These are phyloP conservation scores for Galeopsis tetrahit DNA, from an alignment of 257 asterid species.

Conservation along the genomic window DNA sequence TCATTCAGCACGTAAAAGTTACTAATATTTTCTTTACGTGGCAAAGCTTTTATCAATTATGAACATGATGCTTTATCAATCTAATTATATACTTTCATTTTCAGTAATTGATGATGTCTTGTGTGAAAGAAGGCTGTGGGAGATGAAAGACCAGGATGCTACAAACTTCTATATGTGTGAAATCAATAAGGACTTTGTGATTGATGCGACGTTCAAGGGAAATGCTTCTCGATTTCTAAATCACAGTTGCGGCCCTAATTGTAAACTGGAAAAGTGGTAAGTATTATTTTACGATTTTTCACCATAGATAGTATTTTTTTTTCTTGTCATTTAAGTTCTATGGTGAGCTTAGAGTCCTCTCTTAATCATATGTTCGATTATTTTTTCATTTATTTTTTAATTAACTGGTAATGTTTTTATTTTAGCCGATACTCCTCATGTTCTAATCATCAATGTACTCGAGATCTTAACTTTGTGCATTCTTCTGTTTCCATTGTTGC, in stretches of 20 bases:
- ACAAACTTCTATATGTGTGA: slow-evolving; percentile 95
- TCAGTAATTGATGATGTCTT: slow-evolving; percentile 87
- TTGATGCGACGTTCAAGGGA: slow-evolving; percentile 96
- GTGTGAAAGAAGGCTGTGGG: slow-evolving; percentile 94
- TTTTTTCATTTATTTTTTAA: background rate
- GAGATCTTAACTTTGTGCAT: background rate
- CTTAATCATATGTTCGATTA: background rate
- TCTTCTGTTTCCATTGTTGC: background rate
- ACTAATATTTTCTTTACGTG: background rate
- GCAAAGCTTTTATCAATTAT: slow-evolving; percentile 14
- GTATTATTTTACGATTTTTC: slow-evolving; percentile 38
- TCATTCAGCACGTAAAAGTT: background rate
- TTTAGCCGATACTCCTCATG: background rate
- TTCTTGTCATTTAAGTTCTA: background rate
- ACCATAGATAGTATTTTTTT: background rate
- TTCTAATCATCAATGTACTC: background rate
- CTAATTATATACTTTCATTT: slow-evolving; percentile 28
- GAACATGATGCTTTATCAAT: slow-evolving; percentile 15
- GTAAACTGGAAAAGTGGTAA: slow-evolving; percentile 93
- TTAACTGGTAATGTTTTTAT: background rate
- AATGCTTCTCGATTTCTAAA: slow-evolving; percentile 88
- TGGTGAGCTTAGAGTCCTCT: background rate
- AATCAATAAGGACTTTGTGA: slow-evolving; percentile 82
- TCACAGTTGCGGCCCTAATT: slow-evolving; percentile 93
- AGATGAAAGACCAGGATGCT: slow-evolving; percentile 76